phyloP scores from a whole-genome alignment of 495 filamentous ascomycete genomes.

The Hyphodiscus hymeniophilus region DNA sequence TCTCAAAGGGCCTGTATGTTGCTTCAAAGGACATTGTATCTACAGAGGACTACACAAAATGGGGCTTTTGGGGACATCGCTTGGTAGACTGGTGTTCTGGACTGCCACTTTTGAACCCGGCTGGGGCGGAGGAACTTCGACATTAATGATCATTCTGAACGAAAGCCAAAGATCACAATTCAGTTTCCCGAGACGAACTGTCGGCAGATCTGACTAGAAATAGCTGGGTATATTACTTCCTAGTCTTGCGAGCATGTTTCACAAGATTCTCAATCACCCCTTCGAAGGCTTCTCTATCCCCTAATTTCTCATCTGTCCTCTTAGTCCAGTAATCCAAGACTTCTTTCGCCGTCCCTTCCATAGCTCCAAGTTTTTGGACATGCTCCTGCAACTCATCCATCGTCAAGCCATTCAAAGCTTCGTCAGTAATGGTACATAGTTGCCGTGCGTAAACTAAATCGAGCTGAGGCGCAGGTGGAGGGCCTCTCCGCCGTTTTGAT shows the following conservation, averaged over 20 bases:
- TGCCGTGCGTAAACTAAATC: constrained; percentile 73
- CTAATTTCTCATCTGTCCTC: constrained; percentile 71
- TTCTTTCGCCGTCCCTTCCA: constrained; percentile 59
- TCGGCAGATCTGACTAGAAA: too few species aligned
- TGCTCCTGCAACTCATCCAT: constrained; percentile 67
- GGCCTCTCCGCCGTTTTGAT: constrained; percentile 43
- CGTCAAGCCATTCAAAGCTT: constrained; percentile 67
- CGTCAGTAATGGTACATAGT: constrained; percentile 74
- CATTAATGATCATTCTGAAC: too few species aligned
- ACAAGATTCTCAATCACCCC: constrained; percentile 97
- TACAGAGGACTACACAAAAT: too few species aligned
- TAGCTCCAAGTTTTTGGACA: constrained; percentile 58
- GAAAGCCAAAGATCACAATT: too few species aligned
- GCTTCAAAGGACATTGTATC: too few species aligned
- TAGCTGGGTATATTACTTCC: constrained; percentile 43
- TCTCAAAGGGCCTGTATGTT: too few species aligned
- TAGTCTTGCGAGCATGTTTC: constrained; percentile 81
- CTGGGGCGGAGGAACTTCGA: too few species aligned
- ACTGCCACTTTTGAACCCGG: too few species aligned
- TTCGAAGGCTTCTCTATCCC: constrained; percentile 93
- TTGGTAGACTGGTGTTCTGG: too few species aligned
- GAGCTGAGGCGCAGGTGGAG: constrained; percentile 61
- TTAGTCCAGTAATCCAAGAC: constrained; percentile 87
- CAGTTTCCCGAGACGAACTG: too few species aligned
- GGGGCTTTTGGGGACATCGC: too few species aligned